Evolutionary conservation across 371 early-diverging fungal species (phyloP).

Genomic region (Mortierella sp.): DNA sequence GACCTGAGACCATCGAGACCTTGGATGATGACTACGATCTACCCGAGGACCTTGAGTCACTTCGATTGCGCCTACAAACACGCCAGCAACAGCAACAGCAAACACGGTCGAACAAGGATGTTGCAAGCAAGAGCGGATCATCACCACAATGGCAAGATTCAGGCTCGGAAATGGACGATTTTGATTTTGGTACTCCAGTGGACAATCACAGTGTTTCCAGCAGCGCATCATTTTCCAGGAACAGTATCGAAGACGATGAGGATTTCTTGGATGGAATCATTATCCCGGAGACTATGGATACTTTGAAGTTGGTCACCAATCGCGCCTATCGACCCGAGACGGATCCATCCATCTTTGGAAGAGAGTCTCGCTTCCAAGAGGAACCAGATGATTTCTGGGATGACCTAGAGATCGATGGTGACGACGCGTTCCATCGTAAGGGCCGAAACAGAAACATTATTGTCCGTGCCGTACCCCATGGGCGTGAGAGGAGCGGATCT

Average conservation of each 20-base stretch:
- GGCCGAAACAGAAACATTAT: slow-evolving; percentile 37
- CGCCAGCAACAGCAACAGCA: not conserved
- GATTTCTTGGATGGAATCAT: slow-evolving; percentile 32
- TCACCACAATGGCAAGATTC: slow-evolving; percentile 26
- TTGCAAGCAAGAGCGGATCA: slow-evolving; percentile 4
- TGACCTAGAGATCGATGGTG: slow-evolving; percentile 22
- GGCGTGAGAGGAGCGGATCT: slow-evolving; percentile 39
- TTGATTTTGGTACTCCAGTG: slow-evolving; percentile 27
- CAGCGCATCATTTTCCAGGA: slow-evolving; percentile 21
- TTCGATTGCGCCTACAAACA: slow-evolving; percentile 8
- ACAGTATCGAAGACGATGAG: slow-evolving; percentile 28
- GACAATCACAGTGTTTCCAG: slow-evolving; percentile 39
- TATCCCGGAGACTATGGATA: slow-evolving; percentile 34
- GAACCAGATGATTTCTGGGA: slow-evolving; percentile 49
- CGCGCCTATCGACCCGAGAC: slow-evolving; percentile 26
- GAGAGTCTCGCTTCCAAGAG: slow-evolving; percentile 25
- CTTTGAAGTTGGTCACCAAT: slow-evolving; percentile 19
- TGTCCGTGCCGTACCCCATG: slow-evolving; percentile 10
- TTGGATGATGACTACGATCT: slow-evolving; percentile 47
- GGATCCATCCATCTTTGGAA: slow-evolving; percentile 36
- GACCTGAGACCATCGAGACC: slow-evolving; percentile 28
- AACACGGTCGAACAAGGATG: not conserved
- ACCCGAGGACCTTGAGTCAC: slow-evolving; percentile 22
- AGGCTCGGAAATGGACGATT: slow-evolving; percentile 29
- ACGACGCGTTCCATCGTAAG: slow-evolving; percentile 18